Percentiles rank a stretch among this genome's conserved stretches.
Evolutionary conservation across 192 early-diverging fungal genomes (phyloP).

Genomic region (Entomortierella beljakovae): DNA sequence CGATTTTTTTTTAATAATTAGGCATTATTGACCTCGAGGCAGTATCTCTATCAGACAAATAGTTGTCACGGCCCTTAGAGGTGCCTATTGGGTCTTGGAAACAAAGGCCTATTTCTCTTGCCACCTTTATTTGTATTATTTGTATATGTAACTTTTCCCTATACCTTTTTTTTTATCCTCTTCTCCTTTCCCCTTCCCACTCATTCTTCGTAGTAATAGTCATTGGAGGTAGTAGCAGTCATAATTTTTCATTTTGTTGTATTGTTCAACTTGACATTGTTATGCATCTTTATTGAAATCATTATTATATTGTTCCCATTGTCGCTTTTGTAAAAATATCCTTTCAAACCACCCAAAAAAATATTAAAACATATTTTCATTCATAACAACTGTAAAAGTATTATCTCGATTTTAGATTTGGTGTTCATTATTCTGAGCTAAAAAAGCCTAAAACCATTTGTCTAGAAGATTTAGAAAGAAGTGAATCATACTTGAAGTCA

Average conservation of each 20-base stretch:
- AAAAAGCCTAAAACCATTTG: too few relatives aligned
- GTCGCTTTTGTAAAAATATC: slow-evolving; percentile 2
- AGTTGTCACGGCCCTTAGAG: not conserved
- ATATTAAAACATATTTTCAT: not conserved
- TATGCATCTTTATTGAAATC: too few relatives aligned
- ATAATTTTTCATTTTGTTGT: too few relatives aligned
- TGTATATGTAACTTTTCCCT: not conserved
- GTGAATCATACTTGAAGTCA: too few relatives aligned
- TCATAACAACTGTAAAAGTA: not conserved
- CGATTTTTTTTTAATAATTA: not conserved
- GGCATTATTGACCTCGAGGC: slow-evolving; percentile 26
- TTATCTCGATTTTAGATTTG: too few relatives aligned
- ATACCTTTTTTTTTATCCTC: not conserved
- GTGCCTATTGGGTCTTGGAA: not conserved
- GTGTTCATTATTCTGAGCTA: too few relatives aligned
- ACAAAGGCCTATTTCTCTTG: not conserved
- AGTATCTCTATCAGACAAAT: slow-evolving; percentile 13
- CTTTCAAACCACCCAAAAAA: not conserved
- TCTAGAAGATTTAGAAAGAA: too few relatives aligned
- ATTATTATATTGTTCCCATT: too few relatives aligned
- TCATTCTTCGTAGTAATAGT: too few relatives aligned
- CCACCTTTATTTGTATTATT: not conserved
- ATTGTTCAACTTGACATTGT: too few relatives aligned
- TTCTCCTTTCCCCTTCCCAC: slow-evolving; percentile 3
- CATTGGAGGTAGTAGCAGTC: too few relatives aligned